Evolutionary conservation across 352 stramenopile genomes (phyloP).

Genomic region (Globisporangium irregulare): DNA sequence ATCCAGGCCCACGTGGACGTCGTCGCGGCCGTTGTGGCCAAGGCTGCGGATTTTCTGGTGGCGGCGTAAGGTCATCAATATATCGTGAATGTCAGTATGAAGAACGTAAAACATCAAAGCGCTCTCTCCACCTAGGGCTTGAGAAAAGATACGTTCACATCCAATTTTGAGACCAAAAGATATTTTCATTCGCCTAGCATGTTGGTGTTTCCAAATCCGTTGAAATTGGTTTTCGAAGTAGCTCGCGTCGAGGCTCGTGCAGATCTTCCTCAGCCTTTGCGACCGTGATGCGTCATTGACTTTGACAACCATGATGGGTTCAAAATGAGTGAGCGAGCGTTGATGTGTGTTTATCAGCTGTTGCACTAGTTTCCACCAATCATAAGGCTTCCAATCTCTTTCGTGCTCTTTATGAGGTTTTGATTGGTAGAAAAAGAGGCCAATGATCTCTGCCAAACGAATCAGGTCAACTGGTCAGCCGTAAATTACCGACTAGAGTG

Average conservation of each 20-base stretch:
- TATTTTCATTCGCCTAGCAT: neutral
- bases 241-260: neutral
- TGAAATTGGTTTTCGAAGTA: neutral
- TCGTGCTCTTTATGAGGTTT: neutral
- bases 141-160: neutral
- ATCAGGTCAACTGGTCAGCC: neutral
- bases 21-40: conserved; percentile 31
- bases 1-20: conserved; percentile 49
- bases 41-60: conserved; percentile 25
- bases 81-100: neutral
- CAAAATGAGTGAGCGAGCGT: neutral
- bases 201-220: neutral
- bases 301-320: neutral
- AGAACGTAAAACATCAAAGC: neutral
- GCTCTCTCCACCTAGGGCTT: neutral
- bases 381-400: neutral
- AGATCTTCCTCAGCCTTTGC: neutral
- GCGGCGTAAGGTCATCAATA: neutral
- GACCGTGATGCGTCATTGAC: neutral
- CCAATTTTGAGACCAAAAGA: neutral
- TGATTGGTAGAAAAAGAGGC: neutral
- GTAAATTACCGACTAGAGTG: neutral
- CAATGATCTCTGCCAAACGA: neutral
- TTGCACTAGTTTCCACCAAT: neutral
- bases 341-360: conserved; percentile 1